Evolutionary conservation across 768 basidiomycete genomes (phyloP), one percentile per base, ranked within the genome.

Genomic region (Scleroderma bovista): DNA sequence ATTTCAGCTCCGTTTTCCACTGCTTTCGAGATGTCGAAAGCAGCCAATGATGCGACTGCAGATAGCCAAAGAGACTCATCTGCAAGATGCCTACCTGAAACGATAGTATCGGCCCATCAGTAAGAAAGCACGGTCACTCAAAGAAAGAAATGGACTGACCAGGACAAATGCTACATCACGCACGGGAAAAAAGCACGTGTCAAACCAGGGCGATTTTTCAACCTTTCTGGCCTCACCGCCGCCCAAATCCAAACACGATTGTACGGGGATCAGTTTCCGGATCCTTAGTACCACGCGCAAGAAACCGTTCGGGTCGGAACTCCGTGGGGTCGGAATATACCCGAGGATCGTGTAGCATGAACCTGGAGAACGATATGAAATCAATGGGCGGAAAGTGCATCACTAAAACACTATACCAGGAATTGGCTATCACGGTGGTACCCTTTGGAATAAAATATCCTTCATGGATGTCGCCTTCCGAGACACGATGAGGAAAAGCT

Each of bases 231-330:
- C 7, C 32, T 33, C 8, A 33, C 32, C 32, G 32, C 15, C 32
- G 7, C 15, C 32, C 83, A 63, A 83, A 85, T 10, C 83, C 83
- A 68, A 84, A 85, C 52, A 75, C 77, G 23, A 79, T 57, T 49
- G 73, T 72, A 51, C 74, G 75, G 57, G 80, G 78, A 65, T 81
- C 79, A 38, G 64, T 66, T 58, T 80, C 76, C 38, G 70, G 72
- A 37, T 62, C 48, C 33, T 51, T 42, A 19, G 20, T 36, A 10
- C 40, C 32, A 40, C 32, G 39, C 9, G 67, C 60, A 31, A 81
- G 64, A 59, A 76, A 81, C 26, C 80, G 74, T n/a, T n/a, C n/a
- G n/a, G n/a, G n/a, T n/a, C n/a, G n/a, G n/a, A n/a, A n/a, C n/a
- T n/a, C n/a, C n/a, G 46, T 77, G 76, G 23, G 81, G 81, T 44